Percentiles rank a stretch among this genome's conserved stretches.
Conservation (phyloP, 257 asterid species). For the Lantana camara region DNA sequence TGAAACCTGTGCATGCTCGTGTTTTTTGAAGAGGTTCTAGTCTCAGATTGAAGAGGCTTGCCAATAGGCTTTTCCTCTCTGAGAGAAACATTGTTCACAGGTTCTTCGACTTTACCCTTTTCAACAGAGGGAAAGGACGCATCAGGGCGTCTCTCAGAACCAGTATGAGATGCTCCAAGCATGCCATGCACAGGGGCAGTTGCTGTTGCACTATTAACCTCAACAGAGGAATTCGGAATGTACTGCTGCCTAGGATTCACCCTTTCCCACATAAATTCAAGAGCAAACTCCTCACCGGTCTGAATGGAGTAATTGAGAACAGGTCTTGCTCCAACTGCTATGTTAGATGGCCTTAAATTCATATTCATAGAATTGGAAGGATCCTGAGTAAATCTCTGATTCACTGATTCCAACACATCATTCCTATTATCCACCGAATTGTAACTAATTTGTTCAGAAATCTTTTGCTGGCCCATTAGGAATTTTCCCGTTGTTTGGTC, state of each 20-base stretch:
- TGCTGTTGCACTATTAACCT: slow-evolving; percentile 42
- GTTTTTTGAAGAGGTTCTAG: slow-evolving; percentile 45
- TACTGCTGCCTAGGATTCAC: slow-evolving; percentile 73
- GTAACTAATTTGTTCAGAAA: slow-evolving; percentile 55
- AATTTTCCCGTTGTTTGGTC: slow-evolving; percentile 57
- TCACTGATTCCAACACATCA: slow-evolving; percentile 58
- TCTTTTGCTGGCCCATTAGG: slow-evolving; percentile 49
- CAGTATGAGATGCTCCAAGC: slow-evolving; percentile 49
- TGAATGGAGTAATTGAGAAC: slow-evolving; percentile 86
- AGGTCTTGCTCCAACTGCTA: slow-evolving; percentile 62
- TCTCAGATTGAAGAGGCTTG: slow-evolving; percentile 46
- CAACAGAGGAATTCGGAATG: slow-evolving; percentile 51
- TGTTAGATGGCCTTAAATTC: slow-evolving; percentile 55
- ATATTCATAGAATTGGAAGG: slow-evolving; percentile 57
- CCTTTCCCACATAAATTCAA: slow-evolving; percentile 95
- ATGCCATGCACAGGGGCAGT: slow-evolving; percentile 62
- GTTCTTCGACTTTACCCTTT: slow-evolving; percentile 49
- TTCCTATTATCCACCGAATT: slow-evolving; percentile 52
- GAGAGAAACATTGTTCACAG: slow-evolving; percentile 39
- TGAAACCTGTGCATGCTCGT: slow-evolving; percentile 38
- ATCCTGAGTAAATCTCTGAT: slow-evolving; percentile 60
- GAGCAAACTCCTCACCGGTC: slow-evolving; percentile 94
- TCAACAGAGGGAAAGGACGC: slow-evolving; percentile 47
- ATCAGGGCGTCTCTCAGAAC: slow-evolving; percentile 53
- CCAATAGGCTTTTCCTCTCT: slow-evolving; percentile 48